These are phyloP conservation scores for Globisporangium perplexum DNA, from an alignment of 352 stramenopile species.

Conservation along the genomic window DNA sequence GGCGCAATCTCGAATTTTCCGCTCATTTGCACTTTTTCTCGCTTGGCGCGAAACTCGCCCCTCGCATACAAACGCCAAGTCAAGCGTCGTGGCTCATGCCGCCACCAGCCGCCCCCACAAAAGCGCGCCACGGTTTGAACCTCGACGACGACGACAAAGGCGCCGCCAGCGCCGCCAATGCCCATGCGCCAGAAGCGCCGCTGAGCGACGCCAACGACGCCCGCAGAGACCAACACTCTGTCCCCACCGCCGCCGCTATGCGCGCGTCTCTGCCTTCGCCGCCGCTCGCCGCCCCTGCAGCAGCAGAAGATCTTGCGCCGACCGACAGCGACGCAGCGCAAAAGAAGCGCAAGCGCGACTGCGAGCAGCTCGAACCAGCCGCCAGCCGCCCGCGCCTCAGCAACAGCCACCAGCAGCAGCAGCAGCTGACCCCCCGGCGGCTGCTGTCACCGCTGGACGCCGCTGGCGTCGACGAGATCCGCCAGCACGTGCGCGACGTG, in stretches of 20 bases:
- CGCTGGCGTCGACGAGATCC: conserved; percentile 52
- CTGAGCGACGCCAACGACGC: no score
- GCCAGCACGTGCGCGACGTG: conserved; percentile 65
- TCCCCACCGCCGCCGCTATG: no score
- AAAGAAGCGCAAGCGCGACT: neutral
- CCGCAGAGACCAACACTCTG: neutral
- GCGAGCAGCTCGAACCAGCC: neutral
- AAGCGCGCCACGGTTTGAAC: conserved; percentile 12
- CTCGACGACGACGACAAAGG: no score
- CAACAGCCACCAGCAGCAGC: no score
- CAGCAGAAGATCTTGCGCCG: neutral
- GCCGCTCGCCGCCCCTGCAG: neutral
- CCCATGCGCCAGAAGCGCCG: no score
- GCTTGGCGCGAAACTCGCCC: neutral
- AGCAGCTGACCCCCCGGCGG: conserved; percentile 7
- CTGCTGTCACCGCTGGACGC: conserved; percentile 58
- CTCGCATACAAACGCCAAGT: conserved; percentile 9
- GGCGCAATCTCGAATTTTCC: no score
- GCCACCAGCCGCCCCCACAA: neutral
- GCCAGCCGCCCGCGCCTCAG: neutral
- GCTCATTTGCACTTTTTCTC: neutral
- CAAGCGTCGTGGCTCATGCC: conserved; percentile 6
- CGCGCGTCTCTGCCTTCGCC: neutral
- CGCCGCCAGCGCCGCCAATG: no score
- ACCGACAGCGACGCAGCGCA: neutral